Conservation (phyloP, 805 yeast species). For the Starmera caribaea region DNA sequence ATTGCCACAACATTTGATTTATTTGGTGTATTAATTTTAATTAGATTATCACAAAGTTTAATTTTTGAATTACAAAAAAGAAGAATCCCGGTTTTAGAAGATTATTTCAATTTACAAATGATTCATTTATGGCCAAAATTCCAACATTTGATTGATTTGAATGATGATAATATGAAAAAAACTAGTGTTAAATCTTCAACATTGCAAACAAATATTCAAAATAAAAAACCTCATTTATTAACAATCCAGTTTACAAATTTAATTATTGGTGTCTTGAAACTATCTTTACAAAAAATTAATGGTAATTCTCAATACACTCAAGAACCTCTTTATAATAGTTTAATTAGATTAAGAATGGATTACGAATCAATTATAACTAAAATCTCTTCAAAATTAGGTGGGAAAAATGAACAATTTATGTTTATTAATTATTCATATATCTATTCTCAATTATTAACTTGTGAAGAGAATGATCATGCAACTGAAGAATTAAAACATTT, state of each 20-base stretch:
- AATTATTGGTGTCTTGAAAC: slow-evolving; percentile 57
- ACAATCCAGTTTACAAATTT: slow-evolving; percentile 76
- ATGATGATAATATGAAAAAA: slow-evolving; percentile 60
- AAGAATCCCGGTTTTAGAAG: slow-evolving; percentile 61
- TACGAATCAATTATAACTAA: slow-evolving; percentile 74
- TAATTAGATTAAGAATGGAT: slow-evolving; percentile 64
- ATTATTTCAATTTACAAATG: slow-evolving; percentile 55
- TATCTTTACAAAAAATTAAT: slow-evolving; percentile 29
- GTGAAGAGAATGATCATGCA: slow-evolving; percentile 30
- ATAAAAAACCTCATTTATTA: slow-evolving; percentile 41
- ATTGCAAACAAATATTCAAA: slow-evolving; percentile 20
- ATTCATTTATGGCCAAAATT: slow-evolving; percentile 81
- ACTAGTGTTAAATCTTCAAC: slow-evolving; percentile 24
- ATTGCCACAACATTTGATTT: slow-evolving; percentile 46
- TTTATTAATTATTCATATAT: slow-evolving; percentile 40
- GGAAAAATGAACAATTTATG: slow-evolving; percentile 52
- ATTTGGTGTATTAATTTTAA: slow-evolving; percentile 68
- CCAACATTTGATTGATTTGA: slow-evolving; percentile 64
- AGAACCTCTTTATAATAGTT: slow-evolving; percentile 68
- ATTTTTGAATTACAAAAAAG: slow-evolving; percentile 60
- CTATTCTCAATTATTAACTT: slow-evolving; percentile 19
- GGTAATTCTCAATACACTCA: slow-evolving; percentile 21
- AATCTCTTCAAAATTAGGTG: slow-evolving; percentile 38
- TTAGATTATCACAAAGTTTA: slow-evolving; percentile 58
- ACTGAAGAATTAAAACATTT: slow-evolving; percentile 35